Evolutionary conservation across 1,284 basidiomycete species (phyloP).

Genomic region (Naganishia cerealis): DNA sequence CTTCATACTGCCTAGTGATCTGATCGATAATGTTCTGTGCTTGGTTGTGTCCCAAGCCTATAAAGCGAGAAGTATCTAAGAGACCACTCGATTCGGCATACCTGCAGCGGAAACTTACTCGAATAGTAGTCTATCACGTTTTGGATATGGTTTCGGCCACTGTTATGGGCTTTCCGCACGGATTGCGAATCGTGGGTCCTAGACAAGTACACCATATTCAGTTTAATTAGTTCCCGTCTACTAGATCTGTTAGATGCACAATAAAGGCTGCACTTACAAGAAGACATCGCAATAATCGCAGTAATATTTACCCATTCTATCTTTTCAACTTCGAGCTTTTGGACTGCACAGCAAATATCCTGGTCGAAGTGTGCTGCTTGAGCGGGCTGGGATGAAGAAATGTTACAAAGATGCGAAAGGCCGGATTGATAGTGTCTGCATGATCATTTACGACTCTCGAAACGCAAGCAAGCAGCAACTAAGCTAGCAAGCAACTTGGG

Average conservation of each 20-base stretch:
- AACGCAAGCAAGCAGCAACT: neutral
- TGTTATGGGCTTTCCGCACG: constrained; percentile 97
- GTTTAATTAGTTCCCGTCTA: neutral
- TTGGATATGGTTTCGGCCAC: constrained; percentile 89
- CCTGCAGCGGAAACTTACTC: constrained; percentile 59
- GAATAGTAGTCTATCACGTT: constrained; percentile 98
- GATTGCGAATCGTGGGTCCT: constrained; percentile 81
- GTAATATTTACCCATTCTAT: constrained; percentile 55
- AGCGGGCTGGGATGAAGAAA: neutral
- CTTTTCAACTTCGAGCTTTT: neutral
- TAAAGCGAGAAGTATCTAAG: constrained; percentile 4
- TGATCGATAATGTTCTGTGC: constrained; percentile 95
- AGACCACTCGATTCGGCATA: neutral
- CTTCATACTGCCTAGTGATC: constrained; percentile 85
- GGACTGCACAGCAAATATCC: too few species aligned
- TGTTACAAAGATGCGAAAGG: neutral
- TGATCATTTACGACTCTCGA: neutral
- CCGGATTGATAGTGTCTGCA: neutral
- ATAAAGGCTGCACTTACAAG: constrained; percentile 38
- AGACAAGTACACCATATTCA: neutral
- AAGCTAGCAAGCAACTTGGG: neutral
- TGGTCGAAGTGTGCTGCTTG: neutral
- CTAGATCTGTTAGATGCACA: neutral
- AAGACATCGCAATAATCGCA: constrained; percentile 86
- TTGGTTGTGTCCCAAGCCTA: constrained; percentile 91